Evolutionary conservation across 345 rosid genomes (phyloP).

Genomic region (Kernera saxatilis): DNA sequence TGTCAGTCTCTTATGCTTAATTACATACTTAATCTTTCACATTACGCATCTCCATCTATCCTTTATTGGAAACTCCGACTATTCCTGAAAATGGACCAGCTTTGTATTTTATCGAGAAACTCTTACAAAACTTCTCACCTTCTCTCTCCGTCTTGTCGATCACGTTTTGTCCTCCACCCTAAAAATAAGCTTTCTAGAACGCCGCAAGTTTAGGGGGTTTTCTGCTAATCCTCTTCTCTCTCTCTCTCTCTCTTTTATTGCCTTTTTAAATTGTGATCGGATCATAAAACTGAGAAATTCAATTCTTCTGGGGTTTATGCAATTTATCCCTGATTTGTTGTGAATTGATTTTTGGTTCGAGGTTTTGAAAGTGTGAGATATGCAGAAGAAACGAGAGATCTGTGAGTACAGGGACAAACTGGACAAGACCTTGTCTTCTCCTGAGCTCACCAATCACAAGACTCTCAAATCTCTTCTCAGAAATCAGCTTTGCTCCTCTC

Average conservation of each 20-base stretch:
- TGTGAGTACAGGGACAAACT: conserved; percentile 67
- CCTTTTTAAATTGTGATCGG: background rate
- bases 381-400: conserved; percentile 50
- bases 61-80: conserved; percentile 21
- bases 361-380: conserved; percentile 22
- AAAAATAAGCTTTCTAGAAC: background rate
- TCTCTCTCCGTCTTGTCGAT: conserved; percentile 35
- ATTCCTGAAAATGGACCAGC: background rate
- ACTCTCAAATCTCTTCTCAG: conserved; percentile 50
- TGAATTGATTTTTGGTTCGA: background rate
- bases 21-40: background rate
- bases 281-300: background rate
- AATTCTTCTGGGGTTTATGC: background rate
- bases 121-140: conserved; percentile 14
- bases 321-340: background rate
- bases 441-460: conserved; percentile 52
- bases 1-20: background rate
- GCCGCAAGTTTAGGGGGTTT: background rate
- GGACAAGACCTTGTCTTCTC: conserved; percentile 70
- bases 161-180: conserved; percentile 20
- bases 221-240: background rate
- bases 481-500: conserved; percentile 52
- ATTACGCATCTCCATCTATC: background rate
- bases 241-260: background rate
- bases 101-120: conserved; percentile 13